phyloP scores from a whole-genome alignment of 495 filamentous ascomycete species.

The Elaphomyces granulatus region DNA sequence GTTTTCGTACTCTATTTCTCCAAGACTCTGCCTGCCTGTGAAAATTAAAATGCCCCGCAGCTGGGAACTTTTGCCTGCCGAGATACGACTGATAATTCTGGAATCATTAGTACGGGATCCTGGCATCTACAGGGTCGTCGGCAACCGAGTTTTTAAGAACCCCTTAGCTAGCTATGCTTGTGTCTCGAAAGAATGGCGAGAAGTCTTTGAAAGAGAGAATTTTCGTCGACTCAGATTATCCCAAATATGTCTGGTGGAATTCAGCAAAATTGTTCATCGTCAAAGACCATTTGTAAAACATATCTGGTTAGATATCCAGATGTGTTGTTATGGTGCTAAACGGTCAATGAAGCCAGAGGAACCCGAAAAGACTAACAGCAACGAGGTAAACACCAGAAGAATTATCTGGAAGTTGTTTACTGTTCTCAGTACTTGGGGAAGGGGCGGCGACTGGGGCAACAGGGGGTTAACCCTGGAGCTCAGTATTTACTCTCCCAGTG shows the following conservation, averaged over 20 bases:
- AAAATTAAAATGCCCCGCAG: too few species aligned
- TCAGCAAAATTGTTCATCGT: conserved; percentile 21
- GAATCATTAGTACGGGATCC: conserved; percentile 13
- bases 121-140: too few species aligned
- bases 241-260: conserved; percentile 17
- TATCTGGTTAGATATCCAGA: too few species aligned
- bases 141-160: too few species aligned
- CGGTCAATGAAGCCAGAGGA: too few species aligned
- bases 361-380: conserved; percentile 10
- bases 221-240: conserved; percentile 27
- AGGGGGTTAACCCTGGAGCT: conserved; percentile 29
- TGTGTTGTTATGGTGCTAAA: too few species aligned
- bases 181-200: conserved; percentile 27
- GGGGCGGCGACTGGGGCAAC: conserved; percentile 13
- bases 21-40: too few species aligned
- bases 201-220: conserved; percentile 22
- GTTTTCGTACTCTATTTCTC: too few species aligned
- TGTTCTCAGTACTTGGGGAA: conserved; percentile 23
- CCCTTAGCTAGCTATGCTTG: conserved; percentile 20
- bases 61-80: conserved; percentile 10
- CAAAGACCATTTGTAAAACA: too few species aligned
- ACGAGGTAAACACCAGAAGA: conserved; percentile 19
- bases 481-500: conserved; percentile 25
- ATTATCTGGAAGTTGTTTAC: conserved; percentile 22
- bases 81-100: conserved; percentile 8